Base-by-base conservation (phyloP, 2,329 filamentous ascomycete genomes). In the Periconia sp. region DNA sequence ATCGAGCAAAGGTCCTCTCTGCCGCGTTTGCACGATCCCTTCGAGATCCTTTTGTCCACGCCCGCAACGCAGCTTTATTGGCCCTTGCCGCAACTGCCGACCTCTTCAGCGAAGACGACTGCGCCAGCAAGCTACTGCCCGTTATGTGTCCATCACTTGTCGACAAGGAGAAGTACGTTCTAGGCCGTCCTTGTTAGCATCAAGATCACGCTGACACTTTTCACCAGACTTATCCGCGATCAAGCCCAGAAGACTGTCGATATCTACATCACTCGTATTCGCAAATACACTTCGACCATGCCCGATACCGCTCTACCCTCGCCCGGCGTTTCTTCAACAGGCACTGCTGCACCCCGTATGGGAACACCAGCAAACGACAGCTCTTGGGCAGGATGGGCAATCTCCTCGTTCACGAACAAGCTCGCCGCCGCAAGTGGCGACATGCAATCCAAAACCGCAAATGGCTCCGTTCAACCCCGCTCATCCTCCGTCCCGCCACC, bases 381-480 rank as follows among this genome's bases (percentile, higher is more conserved):
- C 40, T 84, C 85, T 3, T 97, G 94, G 94, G 84, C 94, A 1
- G 94, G 94, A 10, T 99, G 94, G 94, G 94, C 94, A 1, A 96
- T 99, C 40, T 97, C 94, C 0, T 96, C 91, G 1, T 99, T 99
- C 66, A 97, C 94, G 2, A 97, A 97, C 71, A 96, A 96, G 61
- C 69, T 97, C 10, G 86, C 89, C 2, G 74, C 88, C 0, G 91
- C 90, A 0, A 87, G 87, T 7, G 94, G 94, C 13, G 88, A 96
- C 43, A 99, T 99, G 51, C 80, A 92, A 63, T 74, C 83, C 10
- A 73, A 34, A 10, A 46, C 54, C 1, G 34, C 54, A 7, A 70
- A 66, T 21, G 61, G 58, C 47, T 73, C 71, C 2, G 75, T 74
- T 10, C 61, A 61, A 34, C 71, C 78, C 17, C 70, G 78, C 23